Percentiles rank a stretch among this genome's conserved stretches.
Conservation (phyloP, 169 alveolate species). For the Neospora caninum region DNA sequence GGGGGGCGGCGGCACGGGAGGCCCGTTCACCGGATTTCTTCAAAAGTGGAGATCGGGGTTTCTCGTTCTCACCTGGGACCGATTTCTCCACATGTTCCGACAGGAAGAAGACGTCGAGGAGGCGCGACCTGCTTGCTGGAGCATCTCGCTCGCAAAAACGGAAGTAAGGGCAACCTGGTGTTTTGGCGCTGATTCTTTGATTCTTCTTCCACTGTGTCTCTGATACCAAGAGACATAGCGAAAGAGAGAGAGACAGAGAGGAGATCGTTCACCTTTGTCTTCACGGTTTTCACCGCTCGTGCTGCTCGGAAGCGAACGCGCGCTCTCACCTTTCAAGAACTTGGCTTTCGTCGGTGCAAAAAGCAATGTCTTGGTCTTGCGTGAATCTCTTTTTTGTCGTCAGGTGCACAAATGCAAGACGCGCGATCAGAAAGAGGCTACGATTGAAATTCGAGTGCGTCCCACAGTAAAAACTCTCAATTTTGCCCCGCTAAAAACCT, state of each 20-base stretch:
- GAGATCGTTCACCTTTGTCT: no score
- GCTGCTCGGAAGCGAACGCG: no score
- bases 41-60: neutral
- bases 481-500: no score
- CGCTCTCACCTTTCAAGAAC: no score
- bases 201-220: neutral
- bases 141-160: neutral
- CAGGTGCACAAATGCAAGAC: neutral
- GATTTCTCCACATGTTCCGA: neutral
- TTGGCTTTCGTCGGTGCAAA: no score
- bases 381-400: no score
- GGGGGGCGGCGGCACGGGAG: constrained; percentile 2
- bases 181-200: neutral
- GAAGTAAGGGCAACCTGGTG: neutral
- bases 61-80: constrained; percentile 39
- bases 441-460: neutral
- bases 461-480: no score
- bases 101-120: neutral
- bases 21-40: neutral
- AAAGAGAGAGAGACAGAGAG: neutral
- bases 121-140: neutral
- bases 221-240: neutral
- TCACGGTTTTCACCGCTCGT: no score
- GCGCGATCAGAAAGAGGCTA: neutral
- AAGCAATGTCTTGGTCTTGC: no score